Evolutionary conservation across 306 rosid species (phyloP).

Genomic region (Carpinus fangiana): DNA sequence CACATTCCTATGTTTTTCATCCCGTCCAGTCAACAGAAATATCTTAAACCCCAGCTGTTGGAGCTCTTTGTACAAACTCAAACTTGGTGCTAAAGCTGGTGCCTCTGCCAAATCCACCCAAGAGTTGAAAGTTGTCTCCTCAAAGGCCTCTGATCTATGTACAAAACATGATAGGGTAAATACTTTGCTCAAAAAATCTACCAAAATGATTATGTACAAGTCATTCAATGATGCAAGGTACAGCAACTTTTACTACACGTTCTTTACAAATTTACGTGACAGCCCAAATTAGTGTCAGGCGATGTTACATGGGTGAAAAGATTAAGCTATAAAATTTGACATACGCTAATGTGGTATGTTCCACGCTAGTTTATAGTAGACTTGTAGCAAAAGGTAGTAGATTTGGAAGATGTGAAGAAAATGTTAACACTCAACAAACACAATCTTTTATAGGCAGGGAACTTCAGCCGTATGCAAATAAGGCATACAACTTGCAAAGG

Average conservation of each 20-base stretch:
- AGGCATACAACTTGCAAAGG: background rate
- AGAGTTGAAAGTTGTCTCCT: constrained; percentile 52
- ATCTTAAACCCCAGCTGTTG: constrained; percentile 55
- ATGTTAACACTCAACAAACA: background rate
- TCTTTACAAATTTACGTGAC: too few species aligned
- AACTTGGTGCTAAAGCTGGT: constrained; percentile 70
- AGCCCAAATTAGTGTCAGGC: too few species aligned
- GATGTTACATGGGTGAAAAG: too few species aligned
- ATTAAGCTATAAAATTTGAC: too few species aligned
- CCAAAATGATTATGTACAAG: background rate
- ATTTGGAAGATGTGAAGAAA: background rate
- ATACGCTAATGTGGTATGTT: too few species aligned
- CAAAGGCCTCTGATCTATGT: constrained; percentile 50
- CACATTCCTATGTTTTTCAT: constrained; percentile 61
- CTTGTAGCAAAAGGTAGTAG: background rate
- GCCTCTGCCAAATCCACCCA: constrained; percentile 77
- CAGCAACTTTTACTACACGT: too few species aligned
- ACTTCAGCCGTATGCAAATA: background rate
- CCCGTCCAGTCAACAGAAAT: constrained; percentile 73
- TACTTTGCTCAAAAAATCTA: background rate
- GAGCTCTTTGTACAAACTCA: constrained; percentile 51
- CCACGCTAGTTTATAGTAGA: too few species aligned
- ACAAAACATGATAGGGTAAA: constrained; percentile 14
- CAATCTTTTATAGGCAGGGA: background rate
- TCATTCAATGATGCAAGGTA: background rate